phyloP scores from a whole-genome alignment of 495 filamentous ascomycete species.

The Astrothelium macrocarpum region DNA sequence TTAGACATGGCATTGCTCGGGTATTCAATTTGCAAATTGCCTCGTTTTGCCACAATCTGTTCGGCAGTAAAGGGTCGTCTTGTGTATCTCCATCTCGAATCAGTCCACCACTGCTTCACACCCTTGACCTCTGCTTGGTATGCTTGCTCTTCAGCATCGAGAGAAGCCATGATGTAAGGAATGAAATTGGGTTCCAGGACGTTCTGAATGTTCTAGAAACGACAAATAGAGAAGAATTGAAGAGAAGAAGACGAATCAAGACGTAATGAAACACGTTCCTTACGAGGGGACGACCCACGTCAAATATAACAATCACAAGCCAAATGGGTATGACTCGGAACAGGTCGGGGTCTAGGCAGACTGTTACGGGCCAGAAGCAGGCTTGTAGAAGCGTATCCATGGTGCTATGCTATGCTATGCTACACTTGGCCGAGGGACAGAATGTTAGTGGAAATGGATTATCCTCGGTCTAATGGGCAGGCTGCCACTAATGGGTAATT shows the following conservation, averaged over 20 bases:
- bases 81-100: constrained; percentile 85
- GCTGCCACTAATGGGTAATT: background rate
- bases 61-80: constrained; percentile 90
- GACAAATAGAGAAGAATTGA: background rate
- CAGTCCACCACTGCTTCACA: constrained; percentile 90
- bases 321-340: background rate
- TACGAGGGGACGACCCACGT: background rate
- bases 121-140: constrained; percentile 73
- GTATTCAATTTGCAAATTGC: constrained; percentile 84
- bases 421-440: background rate
- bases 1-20: constrained; percentile 78
- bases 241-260: background rate
- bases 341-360: background rate
- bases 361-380: background rate
- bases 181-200: background rate
- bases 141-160: constrained; percentile 63
- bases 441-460: background rate
- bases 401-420: background rate
- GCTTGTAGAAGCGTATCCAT: background rate
- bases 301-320: constrained; percentile 3
- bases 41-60: constrained; percentile 91
- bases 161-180: background rate
- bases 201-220: background rate
- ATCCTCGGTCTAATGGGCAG: background rate
- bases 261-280: background rate